Conservation (phyloP, 306 rosid genomes). For the Prunus mume region DNA sequence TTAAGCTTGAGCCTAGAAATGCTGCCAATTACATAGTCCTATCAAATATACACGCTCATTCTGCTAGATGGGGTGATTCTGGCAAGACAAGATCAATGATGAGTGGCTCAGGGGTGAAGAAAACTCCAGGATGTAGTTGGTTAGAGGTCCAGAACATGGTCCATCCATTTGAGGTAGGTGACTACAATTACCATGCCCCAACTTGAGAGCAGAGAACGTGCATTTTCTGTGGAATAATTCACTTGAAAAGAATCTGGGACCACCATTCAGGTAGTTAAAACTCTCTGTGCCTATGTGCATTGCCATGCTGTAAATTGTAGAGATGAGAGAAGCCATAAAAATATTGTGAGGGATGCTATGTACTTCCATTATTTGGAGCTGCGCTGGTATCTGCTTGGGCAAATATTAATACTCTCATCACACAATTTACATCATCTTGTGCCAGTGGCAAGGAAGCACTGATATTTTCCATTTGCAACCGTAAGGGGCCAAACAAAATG, state of each 20-base stretch:
- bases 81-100: constrained; percentile 42
- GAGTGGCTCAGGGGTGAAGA: constrained; percentile 44
- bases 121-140: constrained; percentile 71
- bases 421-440: background rate
- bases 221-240: background rate
- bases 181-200: constrained; percentile 15
- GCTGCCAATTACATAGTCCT: constrained; percentile 49
- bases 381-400: constrained; percentile 9
- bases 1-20: constrained; percentile 60
- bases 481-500: background rate
- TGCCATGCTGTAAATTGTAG: constrained; percentile 3
- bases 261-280: background rate
- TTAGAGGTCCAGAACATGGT: constrained; percentile 40
- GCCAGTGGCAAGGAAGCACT: background rate
- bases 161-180: constrained; percentile 8
- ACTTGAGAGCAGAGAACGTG: constrained; percentile 11
- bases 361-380: constrained; percentile 3
- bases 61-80: constrained; percentile 55
- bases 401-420: constrained; percentile 1
- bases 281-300: background rate
- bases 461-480: background rate
- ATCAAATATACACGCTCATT: constrained; percentile 58
- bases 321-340: background rate
- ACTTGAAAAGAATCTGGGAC: too few species aligned
- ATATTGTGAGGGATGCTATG: background rate